These are phyloP conservation scores for Pyronema omphalodes DNA, from an alignment of 495 filamentous ascomycete genomes.

Conservation along the genomic window DNA sequence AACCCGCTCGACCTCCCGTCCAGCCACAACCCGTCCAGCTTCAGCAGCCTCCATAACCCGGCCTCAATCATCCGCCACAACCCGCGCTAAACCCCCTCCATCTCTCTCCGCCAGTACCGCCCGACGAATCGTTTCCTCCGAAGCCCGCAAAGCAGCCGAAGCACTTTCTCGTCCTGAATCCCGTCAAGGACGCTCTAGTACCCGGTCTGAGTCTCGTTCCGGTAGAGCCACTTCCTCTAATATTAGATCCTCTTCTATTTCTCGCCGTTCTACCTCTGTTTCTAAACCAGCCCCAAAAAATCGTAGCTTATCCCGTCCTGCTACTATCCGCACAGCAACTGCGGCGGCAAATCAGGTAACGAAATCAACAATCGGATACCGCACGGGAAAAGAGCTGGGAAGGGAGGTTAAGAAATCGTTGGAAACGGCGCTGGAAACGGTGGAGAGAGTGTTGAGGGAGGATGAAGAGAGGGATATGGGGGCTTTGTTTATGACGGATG, in stretches of 20 bases:
- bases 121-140: not conserved
- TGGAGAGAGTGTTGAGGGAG: constrained; percentile 16
- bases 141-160: constrained; percentile 11
- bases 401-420: constrained; percentile 7
- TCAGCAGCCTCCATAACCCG: not conserved
- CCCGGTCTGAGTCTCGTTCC: constrained; percentile 3
- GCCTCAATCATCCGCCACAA: not conserved
- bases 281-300: constrained; percentile 4
- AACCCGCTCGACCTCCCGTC: not conserved
- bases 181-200: constrained; percentile 6
- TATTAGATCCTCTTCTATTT: too few relatives aligned
- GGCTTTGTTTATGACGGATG: not conserved
- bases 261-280: not conserved
- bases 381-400: constrained; percentile 9
- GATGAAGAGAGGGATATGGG: not conserved
- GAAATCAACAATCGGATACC: constrained; percentile 16
- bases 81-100: not conserved
- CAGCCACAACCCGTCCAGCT: too few relatives aligned
- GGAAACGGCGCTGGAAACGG: constrained; percentile 16
- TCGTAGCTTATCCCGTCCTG: not conserved
- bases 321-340: not conserved
- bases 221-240: constrained; percentile 12
- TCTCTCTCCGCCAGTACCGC: not conserved
- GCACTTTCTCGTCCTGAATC: constrained; percentile 10
- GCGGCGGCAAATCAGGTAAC: not conserved